Percentiles rank a stretch among this genome's conserved stretches.
Evolutionary conservation across 192 early-diverging fungal genomes (phyloP).

Genomic region (Linnemannia hyalina): DNA sequence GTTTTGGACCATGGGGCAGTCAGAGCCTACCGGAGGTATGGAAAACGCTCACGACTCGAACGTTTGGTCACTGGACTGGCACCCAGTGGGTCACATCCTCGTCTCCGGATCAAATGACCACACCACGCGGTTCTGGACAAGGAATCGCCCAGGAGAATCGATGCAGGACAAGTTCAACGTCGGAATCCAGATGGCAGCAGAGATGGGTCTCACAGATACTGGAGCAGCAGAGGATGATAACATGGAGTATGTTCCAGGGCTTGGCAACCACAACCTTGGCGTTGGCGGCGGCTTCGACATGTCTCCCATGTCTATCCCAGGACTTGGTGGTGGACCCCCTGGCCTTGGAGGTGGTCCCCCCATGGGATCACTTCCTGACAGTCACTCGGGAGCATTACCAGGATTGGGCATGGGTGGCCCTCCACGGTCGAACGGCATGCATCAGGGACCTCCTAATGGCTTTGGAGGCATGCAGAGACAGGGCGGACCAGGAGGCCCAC

Average conservation of each 20-base stretch:
- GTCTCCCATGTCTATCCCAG: constrained; percentile 47
- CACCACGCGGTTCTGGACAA: constrained; percentile 95
- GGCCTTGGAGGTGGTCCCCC: constrained; percentile 25
- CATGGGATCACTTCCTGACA: constrained; percentile 30
- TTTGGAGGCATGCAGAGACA: constrained; percentile 36
- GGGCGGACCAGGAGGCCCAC: constrained; percentile 19
- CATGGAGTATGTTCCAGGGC: constrained; percentile 53
- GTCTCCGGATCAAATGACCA: constrained; percentile 97
- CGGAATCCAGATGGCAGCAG: constrained; percentile 63
- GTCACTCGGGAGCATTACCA: constrained; percentile 30
- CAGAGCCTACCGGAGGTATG: constrained; percentile 56
- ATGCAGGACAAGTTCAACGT: constrained; percentile 69
- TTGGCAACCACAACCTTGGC: constrained; percentile 34
- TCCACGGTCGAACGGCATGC: constrained; percentile 2
- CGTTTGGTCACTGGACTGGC: constrained; percentile 97
- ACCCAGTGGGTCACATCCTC: constrained; percentile 95
- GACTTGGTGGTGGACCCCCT: constrained; percentile 41
- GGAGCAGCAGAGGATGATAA: constrained; percentile 57
- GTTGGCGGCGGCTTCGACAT: constrained; percentile 36
- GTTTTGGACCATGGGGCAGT: constrained; percentile 90
- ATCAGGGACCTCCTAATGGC: constrained; percentile 16
- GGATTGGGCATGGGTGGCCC: constrained; percentile 51
- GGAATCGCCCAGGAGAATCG: constrained; percentile 87
- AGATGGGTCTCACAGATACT: constrained; percentile 55
- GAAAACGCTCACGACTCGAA: constrained; percentile 90